A percentile compares a stretch with the other conserved stretches of the same genome.
These are phyloP conservation scores for Ascosphaera apis DNA, from an alignment of 2,329 filamentous ascomycete species.

Conservation along the genomic window DNA sequence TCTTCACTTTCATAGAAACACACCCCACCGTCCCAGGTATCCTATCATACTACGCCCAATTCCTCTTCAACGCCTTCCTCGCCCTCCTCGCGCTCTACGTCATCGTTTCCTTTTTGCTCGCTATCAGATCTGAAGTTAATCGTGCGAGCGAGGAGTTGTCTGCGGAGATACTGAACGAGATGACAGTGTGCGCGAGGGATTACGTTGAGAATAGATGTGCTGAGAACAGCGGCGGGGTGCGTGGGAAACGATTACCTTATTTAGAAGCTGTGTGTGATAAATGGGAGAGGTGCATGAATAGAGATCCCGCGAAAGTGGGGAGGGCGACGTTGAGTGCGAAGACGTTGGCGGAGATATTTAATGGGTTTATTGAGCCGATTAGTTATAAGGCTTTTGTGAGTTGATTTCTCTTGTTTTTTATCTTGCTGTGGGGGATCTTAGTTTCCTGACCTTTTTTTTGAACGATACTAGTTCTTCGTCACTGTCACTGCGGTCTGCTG, in stretches of 20 bases:
- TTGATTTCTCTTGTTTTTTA: conserved; percentile 7
- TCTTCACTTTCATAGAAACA: conserved; percentile 39
- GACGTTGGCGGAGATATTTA: conserved; percentile 80
- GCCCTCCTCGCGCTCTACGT: conserved; percentile 33
- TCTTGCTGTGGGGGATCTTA: background rate
- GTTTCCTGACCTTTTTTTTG: background rate
- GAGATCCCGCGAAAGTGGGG: conserved; percentile 56
- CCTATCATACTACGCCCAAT: conserved; percentile 42
- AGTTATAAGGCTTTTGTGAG: conserved; percentile 57
- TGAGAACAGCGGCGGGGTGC: too few species aligned
- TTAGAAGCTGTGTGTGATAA: conserved; percentile 49
- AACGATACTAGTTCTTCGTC: conserved; percentile 14
- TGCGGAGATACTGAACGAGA: conserved; percentile 47
- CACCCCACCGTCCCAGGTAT: conserved; percentile 43
- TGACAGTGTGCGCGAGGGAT: conserved; percentile 47
- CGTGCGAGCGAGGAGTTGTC: conserved; percentile 46
- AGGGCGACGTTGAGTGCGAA: conserved; percentile 61
- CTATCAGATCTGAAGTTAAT: conserved; percentile 52
- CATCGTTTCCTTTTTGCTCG: conserved; percentile 43
- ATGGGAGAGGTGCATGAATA: conserved; percentile 75
- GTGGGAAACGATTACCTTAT: conserved; percentile 38
- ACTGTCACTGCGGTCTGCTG: conserved; percentile 21
- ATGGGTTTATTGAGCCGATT: conserved; percentile 78
- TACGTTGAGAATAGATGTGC: conserved; percentile 58
- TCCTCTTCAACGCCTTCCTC: conserved; percentile 28